These are phyloP conservation scores for Blastobotrys raffinosifermentans DNA, from an alignment of 1,139 yeast species.

Conservation along the genomic window DNA sequence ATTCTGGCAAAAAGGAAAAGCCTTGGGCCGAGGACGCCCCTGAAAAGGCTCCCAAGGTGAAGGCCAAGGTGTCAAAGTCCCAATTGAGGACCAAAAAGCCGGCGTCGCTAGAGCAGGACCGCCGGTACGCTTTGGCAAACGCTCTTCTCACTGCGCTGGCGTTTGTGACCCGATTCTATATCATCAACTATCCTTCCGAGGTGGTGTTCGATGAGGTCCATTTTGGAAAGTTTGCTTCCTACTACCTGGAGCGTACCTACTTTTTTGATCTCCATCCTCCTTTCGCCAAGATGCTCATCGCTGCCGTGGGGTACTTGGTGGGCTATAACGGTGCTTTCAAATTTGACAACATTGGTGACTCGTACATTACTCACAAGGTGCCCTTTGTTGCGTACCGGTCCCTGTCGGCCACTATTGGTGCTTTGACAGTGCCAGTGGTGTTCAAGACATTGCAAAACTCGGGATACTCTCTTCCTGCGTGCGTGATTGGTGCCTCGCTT, in stretches of 20 bases:
- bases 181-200: constrained; percentile 66
- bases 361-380: constrained; percentile 66
- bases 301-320: constrained; percentile 79
- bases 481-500: constrained; percentile 71
- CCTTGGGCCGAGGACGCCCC: too few species aligned
- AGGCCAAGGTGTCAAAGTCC: too few species aligned
- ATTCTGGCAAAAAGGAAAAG: too few species aligned
- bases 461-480: constrained; percentile 72
- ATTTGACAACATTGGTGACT: constrained; percentile 85
- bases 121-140: constrained; percentile 14
- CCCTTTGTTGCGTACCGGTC: constrained; percentile 88
- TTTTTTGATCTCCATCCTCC: constrained; percentile 95
- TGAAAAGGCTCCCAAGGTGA: too few species aligned
- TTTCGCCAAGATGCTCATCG: constrained; percentile 87
- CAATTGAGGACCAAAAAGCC: too few species aligned
- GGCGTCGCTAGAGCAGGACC: too few species aligned
- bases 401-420: constrained; percentile 75
- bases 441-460: constrained; percentile 78
- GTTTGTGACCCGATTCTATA: constrained; percentile 62
- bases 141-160: constrained; percentile 56
- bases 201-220: constrained; percentile 99
- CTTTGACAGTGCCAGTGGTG: constrained; percentile 74
- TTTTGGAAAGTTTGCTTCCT: constrained; percentile 61
- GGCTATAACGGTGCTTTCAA: constrained; percentile 90
- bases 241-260: constrained; percentile 34